Percentiles rank a stretch among this genome's conserved stretches.
Conservation (phyloP, 1,139 yeast genomes). For the Debaryomyces udenii region DNA sequence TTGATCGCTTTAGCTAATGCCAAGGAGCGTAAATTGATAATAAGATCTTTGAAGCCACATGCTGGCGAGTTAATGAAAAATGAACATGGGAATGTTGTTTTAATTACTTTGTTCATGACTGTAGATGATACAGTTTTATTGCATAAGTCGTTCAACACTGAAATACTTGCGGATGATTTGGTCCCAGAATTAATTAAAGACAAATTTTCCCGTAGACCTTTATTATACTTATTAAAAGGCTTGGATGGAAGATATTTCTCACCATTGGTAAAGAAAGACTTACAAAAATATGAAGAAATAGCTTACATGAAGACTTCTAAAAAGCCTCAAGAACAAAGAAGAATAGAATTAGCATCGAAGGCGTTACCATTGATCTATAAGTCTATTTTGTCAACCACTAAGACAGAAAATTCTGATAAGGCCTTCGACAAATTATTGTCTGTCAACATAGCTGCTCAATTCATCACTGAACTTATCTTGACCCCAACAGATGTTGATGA, state of each 20-base stretch:
- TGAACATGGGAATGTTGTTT: slow-evolving; percentile 83
- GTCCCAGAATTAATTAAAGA: slow-evolving; percentile 64
- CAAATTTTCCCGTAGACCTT: slow-evolving; percentile 87
- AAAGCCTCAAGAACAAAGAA: slow-evolving; percentile 79
- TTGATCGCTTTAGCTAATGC: slow-evolving; percentile 84
- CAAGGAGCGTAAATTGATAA: slow-evolving; percentile 83
- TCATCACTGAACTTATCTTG: slow-evolving; percentile 72
- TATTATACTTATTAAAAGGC: slow-evolving; percentile 78
- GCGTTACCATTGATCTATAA: slow-evolving; percentile 70
- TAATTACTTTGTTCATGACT: slow-evolving; percentile 77
- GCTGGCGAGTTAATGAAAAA: slow-evolving; percentile 74
- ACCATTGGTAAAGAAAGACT: slow-evolving; percentile 64
- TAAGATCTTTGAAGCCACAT: slow-evolving; percentile 74
- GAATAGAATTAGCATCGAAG: slow-evolving; percentile 63
- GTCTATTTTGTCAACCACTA: slow-evolving; percentile 49
- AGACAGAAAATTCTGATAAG: slow-evolving; percentile 27
- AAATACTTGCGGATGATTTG: slow-evolving; percentile 55
- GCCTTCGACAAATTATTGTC: slow-evolving; percentile 46
- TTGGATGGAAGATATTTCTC: slow-evolving; percentile 82
- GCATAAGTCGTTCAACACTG: slow-evolving; percentile 68
- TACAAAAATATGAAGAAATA: slow-evolving; percentile 61
- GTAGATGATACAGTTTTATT: slow-evolving; percentile 93
- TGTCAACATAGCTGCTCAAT: slow-evolving; percentile 83
- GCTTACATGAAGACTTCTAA: slow-evolving; percentile 76
- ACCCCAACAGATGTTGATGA: slow-evolving; percentile 51